Evolutionary conservation across 768 basidiomycete genomes (phyloP), one percentile per base, ranked within the genome.

Genomic region (Lactarius sanguifluus): DNA sequence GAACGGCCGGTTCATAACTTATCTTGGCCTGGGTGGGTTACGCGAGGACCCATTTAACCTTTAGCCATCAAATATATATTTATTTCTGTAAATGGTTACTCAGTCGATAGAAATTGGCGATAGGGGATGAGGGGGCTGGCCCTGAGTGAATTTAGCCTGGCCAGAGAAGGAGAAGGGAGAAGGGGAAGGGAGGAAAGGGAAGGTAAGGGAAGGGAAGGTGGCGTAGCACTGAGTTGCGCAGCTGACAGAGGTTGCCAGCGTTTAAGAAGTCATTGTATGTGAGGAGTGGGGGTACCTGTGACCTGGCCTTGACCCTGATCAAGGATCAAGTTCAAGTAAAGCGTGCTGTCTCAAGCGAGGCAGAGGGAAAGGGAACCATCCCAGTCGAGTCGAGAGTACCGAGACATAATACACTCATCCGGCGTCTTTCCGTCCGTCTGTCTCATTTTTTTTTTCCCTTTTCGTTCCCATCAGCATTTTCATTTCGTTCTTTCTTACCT

Each of bases 21-120:
- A 58, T 59, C 45, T 45, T 13, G 32, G 30, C 6, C 34, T 59
- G 50, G 47, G 7, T 30, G 32, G 61, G 56, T 67, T 63, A 67
- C 62, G 62, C 59, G 57, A 59, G 50, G 20, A 13, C 6, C 15
- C 40, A 50, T 67, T 67, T 67, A 64, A 55, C 62, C 66, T 67
- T 67, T 67, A 67, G 18, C 66, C 66, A 60, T 55, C n/a, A 41
- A 50, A 59, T 34, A 56, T 56, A 56, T 56, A 56, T 56, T 56
- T 56, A 56, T 20, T 56, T 56, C 55, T 56, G 32, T 56, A 34
- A 56, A 56, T 56, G 55, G 55, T 20, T 18, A 56, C 20, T 32
- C 32, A 10, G 55, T 30, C 32, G 20, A 34, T 18, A 18, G 23
- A n/a, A n/a, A 18, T 12, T 52, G 50, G 50, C 50, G 50, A 52